Percentiles rank a stretch among this genome's conserved stretches.
Evolutionary conservation across 208 protist species (phyloP).

Genomic region (Leishmania gerbilli): DNA sequence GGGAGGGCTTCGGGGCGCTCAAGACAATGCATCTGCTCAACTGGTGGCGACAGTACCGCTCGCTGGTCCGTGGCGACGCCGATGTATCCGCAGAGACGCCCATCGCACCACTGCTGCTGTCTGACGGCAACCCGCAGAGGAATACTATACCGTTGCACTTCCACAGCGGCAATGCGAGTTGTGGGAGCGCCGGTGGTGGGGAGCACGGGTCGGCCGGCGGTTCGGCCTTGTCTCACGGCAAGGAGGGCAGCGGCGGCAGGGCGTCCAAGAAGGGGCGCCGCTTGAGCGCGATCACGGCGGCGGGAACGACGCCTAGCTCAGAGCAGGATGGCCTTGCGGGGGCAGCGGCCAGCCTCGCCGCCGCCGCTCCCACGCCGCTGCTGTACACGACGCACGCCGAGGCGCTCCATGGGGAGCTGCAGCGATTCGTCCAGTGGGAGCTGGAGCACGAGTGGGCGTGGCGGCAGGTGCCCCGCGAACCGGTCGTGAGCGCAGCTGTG

Average conservation of each 20-base stretch:
- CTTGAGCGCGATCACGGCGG: neutral
- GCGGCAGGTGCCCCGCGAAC: conserved; percentile 47
- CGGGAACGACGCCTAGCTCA: conserved; percentile 9
- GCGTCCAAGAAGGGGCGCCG: conserved; percentile 13
- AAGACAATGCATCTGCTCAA: conserved; percentile 73
- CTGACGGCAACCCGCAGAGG: conserved; percentile 28
- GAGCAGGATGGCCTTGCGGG: conserved; percentile 28
- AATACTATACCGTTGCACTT: neutral
- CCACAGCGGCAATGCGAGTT: neutral
- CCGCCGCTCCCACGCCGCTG: neutral
- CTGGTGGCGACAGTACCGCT: conserved; percentile 37
- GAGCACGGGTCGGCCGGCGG: neutral
- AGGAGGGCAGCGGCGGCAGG: neutral
- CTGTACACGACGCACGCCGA: conserved; percentile 16
- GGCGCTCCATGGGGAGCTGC: conserved; percentile 29
- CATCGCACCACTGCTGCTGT: conserved; percentile 16
- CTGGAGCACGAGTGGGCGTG: conserved; percentile 63
- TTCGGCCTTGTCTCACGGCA: conserved; percentile 1
- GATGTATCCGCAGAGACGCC: neutral
- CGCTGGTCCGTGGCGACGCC: conserved; percentile 29
- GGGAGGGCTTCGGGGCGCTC: conserved; percentile 42
- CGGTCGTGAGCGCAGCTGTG: conserved; percentile 7
- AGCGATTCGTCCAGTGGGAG: conserved; percentile 49
- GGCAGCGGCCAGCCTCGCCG: neutral
- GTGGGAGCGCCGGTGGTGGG: neutral